Evolutionary conservation across 768 basidiomycete genomes (phyloP), one percentile per base, ranked within the genome.

Genomic region (Suillus ampliporus): DNA sequence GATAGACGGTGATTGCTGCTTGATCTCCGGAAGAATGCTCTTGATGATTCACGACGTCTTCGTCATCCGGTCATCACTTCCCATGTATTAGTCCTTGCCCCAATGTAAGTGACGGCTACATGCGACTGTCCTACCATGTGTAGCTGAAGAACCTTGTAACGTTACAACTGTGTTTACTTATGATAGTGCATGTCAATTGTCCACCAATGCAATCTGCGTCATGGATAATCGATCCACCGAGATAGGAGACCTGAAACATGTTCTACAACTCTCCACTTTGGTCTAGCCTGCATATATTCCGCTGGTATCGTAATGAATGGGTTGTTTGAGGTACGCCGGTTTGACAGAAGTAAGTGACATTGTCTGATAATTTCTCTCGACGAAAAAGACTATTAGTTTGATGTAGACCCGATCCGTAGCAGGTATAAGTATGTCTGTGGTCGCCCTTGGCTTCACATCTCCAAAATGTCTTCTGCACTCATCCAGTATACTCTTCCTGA

Each of bases 401-500:
- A 21, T 9, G 11, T 46, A 21, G 21, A 21, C n/a, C n/a, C 44
- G 19, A 10, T 21, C 4, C 5, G 14, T 26, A 48, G 26, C 9
- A 17, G 17, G 28, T 50, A 50, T 50, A 50, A 50, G 48, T 50
- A 19, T 17, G 19, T 26, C 19, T 41, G 43, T n/a, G 14, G 17
- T 54, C 34, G 13, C 48, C 6, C 2, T 7, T 35, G 14, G 13
- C 34, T 50, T 54, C 43, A 60, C 51, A 34, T 23, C 17, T 37
- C n/a, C 10, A 40, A 26, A 11, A 64, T 64, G 59, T 56, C 60
- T 57, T 26, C 63, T 23, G 26, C 28, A 26, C 57, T 53, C 71
- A 71, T 26, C 38, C 80, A 79, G 59, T 84, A 86, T 69, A 62
- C 78, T 50, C 83, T 90, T 60, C 88, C 88, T 35, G 85, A 89